These are phyloP conservation scores for Citrus unshiu DNA, from an alignment of 345 rosid species.

Conservation along the genomic window DNA sequence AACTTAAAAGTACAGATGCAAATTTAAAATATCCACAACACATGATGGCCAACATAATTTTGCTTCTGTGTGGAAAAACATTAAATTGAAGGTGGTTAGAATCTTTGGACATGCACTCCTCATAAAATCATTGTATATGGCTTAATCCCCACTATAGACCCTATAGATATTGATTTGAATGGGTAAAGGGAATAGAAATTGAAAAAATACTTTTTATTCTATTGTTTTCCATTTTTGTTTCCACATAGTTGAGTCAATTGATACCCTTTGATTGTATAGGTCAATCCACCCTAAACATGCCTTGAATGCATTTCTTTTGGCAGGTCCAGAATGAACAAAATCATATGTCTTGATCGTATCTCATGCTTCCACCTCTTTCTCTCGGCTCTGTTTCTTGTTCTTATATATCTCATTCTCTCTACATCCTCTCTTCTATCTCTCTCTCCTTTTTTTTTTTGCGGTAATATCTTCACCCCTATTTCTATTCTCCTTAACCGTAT, in stretches of 20 bases:
- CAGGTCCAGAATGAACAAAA: background rate
- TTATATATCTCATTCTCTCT: background rate
- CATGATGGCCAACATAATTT: background rate
- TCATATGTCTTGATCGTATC: background rate
- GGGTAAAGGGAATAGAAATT: too few species aligned
- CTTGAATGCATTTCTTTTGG: background rate
- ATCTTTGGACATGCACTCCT: background rate
- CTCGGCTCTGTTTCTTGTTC: background rate
- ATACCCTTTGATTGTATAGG: background rate
- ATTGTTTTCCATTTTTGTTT: too few species aligned
- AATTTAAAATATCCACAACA: background rate
- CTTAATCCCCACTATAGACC: too few species aligned
- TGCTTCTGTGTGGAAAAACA: background rate
- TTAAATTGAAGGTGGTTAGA: background rate
- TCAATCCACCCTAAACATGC: background rate
- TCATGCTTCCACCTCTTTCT: background rate
- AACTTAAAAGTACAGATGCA: background rate
- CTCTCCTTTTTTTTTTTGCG: too few species aligned
- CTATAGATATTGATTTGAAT: too few species aligned
- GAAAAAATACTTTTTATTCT: too few species aligned
- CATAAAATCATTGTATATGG: background rate
- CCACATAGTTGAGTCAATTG: background rate
- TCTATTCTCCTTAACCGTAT: too few species aligned
- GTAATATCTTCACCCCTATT: too few species aligned
- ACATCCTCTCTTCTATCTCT: too few species aligned